A percentile compares a stretch with the other conserved stretches of the same genome.
These are phyloP conservation scores for Penicillium sp. DNA, from an alignment of 2,329 filamentous ascomycete genomes.

Conservation along the genomic window DNA sequence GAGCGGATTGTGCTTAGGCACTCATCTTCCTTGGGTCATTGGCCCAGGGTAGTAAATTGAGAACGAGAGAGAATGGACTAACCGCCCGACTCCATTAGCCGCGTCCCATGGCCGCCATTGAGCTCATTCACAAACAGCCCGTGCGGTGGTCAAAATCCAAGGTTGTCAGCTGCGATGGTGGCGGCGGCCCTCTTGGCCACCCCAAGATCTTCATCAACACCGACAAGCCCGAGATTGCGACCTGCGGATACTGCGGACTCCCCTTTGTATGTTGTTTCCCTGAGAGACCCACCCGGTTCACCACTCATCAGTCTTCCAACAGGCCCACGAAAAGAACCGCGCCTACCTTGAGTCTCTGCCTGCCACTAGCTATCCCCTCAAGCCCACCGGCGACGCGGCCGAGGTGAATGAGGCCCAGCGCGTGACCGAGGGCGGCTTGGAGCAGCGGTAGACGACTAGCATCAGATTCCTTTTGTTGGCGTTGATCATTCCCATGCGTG, in stretches of 20 bases:
- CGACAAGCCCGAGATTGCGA: conserved; percentile 91
- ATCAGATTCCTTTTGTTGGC: conserved; percentile 34
- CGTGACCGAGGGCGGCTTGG: conserved; percentile 58
- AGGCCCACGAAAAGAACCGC: conserved; percentile 90
- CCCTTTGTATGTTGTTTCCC: conserved; percentile 69
- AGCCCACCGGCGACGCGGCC: conserved; percentile 56
- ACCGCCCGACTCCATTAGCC: conserved; percentile 62
- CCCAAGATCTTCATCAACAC: conserved; percentile 96
- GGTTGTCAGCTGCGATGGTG: conserved; percentile 84
- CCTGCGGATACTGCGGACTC: conserved; percentile 87
- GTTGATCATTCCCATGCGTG: conserved; percentile 32
- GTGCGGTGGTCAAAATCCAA: conserved; percentile 85
- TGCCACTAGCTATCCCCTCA: conserved; percentile 75
- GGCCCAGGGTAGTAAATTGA: not conserved
- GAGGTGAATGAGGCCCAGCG: conserved; percentile 59
- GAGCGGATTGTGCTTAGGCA: conserved; percentile 32
- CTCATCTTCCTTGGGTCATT: not conserved
- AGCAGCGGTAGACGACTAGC: conserved; percentile 54
- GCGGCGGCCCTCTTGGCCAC: conserved; percentile 84
- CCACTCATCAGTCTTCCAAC: not conserved
- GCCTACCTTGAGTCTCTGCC: conserved; percentile 79
- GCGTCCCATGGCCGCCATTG: conserved; percentile 83
- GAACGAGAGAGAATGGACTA: not conserved
- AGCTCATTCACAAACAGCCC: conserved; percentile 92
- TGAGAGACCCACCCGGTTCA: not conserved